Evolutionary conservation across 306 rosid species (phyloP), one percentile per base, ranked within the genome.

Genomic region (Dalbergia cultrata): DNA sequence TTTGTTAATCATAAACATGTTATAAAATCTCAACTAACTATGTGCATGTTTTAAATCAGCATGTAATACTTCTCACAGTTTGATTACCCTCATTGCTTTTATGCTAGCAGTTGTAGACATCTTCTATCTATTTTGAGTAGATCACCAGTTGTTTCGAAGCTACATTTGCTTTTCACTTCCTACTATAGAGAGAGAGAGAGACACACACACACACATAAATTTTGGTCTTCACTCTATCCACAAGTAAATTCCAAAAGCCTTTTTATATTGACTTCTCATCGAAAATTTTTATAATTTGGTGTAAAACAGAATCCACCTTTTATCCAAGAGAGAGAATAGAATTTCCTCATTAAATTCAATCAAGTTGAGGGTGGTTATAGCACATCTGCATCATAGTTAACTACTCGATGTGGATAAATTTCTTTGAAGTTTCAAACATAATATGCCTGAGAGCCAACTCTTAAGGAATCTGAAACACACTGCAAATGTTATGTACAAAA

Each of bases 111-210:
- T 70, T 79, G 59, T 26, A 68, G 50, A 4, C 41, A 5, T 5
- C 41, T 37, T 37, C 41, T 37, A 5, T 5, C 31, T 26, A 21
- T 21, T 35, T 35, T 6, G 44, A 31, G 74, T 56, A 56, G n/a
- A 9, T 72, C 19, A 33, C 14, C 62, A 34, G n/a, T 71, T 63
- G 39, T 59, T 69, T 47, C 43, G 47, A 21, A 49, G 31, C 13
- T 59, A 21, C 35, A 79, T 60, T 33, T 59, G 17, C 70, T 69
- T 33, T 58, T 47, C 21, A 78, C 33, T 57, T 81, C 56, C 57
- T 37, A 34, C 31, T 26, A 1, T 1, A 26, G 31, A n/a, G n/a
- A n/a, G n/a, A n/a, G n/a, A n/a, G n/a, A n/a, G n/a, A n/a, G n/a
- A n/a, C n/a, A 26, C 31, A 26, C 31, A 26, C 31, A 26, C 31